Base-by-base conservation (phyloP, 2,329 filamentous ascomycete species). In the Coniochaeta prunicola region DNA sequence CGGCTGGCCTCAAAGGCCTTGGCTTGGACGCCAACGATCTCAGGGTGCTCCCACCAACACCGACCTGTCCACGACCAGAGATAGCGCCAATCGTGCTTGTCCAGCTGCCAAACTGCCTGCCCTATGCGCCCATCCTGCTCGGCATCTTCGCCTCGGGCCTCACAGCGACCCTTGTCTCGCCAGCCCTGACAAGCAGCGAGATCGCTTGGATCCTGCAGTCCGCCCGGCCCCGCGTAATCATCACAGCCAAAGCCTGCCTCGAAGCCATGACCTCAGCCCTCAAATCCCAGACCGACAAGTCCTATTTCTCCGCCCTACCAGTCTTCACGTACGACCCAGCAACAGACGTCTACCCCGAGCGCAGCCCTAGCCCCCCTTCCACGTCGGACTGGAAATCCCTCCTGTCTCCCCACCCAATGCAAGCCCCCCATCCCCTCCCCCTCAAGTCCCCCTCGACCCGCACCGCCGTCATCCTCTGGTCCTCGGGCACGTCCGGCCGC, bases 401-500 rank as follows among this genome's bases (percentile, higher is more conserved):
- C 8, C 69, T 89, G n/a, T 74, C 73, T 4, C 83, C 81, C 60
- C 65, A 68, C 21, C 86, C 80, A 80, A 75, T 78, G 19, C 68
- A 74, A 30, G 70, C 64, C 19, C 72, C 70, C 0, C 68, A 69
- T 1, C 70, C 74, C 12, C 76, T 80, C 60, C 66, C 74, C 30
- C 71, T 72, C 13, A 76, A 77, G 2, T 72, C 81, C 34, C 78
- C 80, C 2, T 73, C 87, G 56, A 86, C 87, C 64, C 90, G 90
- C 68, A 87, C 83, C 2, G 75, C 74, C 42, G 64, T 77, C 1
- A 74, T 77, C 54, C 69, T 77, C 57, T 77, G 75, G 75, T 77
- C 74, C 0, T 85, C 80, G 0, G 81, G 88, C 13, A 90, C 86
- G 0, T 92, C 89, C 0, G 89, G 89, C 1, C 77, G 87, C 0